Percentiles rank a stretch among this genome's conserved stretches.
Evolutionary conservation across 331 rosid species (phyloP).

Genomic region (Quercus phellos): DNA sequence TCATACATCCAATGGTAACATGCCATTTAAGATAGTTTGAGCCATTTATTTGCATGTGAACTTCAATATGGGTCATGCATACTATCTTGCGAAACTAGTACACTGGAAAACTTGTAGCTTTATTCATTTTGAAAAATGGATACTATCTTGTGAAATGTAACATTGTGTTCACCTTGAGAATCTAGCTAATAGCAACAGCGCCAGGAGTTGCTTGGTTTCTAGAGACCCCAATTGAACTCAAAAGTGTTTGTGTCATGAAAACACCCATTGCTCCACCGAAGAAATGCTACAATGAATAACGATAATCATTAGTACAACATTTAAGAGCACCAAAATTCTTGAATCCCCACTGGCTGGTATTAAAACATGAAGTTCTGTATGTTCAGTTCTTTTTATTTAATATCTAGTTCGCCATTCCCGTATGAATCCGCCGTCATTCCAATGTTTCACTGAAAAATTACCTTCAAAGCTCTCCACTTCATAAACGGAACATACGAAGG

Average conservation of each 20-base stretch:
- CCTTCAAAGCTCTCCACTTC: constrained; percentile 98
- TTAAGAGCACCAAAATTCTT: neutral
- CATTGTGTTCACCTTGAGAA: constrained; percentile 65
- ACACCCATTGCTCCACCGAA: constrained; percentile 99
- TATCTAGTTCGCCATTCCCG: neutral
- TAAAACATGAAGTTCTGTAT: no score
- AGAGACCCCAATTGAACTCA: constrained; percentile 83
- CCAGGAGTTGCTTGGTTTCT: constrained; percentile 65
- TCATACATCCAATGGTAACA: neutral
- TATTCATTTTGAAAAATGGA: neutral
- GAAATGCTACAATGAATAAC: constrained; percentile 51
- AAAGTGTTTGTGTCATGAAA: constrained; percentile 86
- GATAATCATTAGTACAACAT: neutral
- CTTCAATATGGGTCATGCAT: neutral
- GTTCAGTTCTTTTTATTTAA: no score
- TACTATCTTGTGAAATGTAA: neutral
- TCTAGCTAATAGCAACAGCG: constrained; percentile 95
- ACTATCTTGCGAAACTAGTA: neutral
- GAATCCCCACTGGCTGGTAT: neutral
- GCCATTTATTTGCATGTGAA: neutral
- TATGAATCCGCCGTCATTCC: neutral
- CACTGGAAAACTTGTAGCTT: neutral
- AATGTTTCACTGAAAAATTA: constrained; percentile 9
- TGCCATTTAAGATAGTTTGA: neutral
- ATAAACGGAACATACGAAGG: constrained; percentile 95